A percentile compares a stretch with the other conserved stretches of the same genome.
Evolutionary conservation across 495 filamentous ascomycete species (phyloP).

Genomic region (Penicillium egyptiacum): DNA sequence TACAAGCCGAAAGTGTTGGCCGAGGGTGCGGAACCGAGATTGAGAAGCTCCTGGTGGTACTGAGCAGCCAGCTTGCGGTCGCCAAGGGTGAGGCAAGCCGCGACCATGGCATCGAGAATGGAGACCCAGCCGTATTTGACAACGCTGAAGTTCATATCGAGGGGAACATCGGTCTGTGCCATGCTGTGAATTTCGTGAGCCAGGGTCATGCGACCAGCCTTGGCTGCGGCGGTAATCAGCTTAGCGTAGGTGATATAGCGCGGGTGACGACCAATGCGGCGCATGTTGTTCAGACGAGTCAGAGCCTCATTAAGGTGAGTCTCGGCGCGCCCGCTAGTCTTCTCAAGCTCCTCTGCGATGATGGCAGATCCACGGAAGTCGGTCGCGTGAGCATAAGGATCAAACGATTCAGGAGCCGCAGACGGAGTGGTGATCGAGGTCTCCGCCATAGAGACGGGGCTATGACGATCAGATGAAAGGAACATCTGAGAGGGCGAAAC

Average conservation of each 20-base stretch:
- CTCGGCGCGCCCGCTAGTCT: slow-evolving; percentile 61
- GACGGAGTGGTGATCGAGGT: slow-evolving; percentile 41
- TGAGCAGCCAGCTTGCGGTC: slow-evolving; percentile 74
- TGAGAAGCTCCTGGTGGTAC: slow-evolving; percentile 85
- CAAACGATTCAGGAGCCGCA: slow-evolving; percentile 72
- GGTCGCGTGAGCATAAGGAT: slow-evolving; percentile 84
- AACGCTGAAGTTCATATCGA: slow-evolving; percentile 73
- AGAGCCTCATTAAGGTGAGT: slow-evolving; percentile 78
- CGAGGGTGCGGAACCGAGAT: slow-evolving; percentile 84
- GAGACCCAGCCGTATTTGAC: slow-evolving; percentile 93
- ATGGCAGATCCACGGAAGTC: slow-evolving; percentile 89
- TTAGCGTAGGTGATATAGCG: slow-evolving; percentile 95
- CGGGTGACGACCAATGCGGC: slow-evolving; percentile 85
- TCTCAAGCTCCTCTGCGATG: slow-evolving; percentile 85
- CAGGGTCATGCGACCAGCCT: slow-evolving; percentile 72
- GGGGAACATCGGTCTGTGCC: slow-evolving; percentile 83
- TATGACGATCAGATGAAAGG: slow-evolving; percentile 37
- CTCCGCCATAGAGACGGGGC: slow-evolving; percentile 40
- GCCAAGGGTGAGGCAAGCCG: slow-evolving; percentile 82
- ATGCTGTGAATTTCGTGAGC: slow-evolving; percentile 84
- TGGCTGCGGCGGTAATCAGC: slow-evolving; percentile 85
- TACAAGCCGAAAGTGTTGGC: slow-evolving; percentile 98
- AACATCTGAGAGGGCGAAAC: slow-evolving; percentile 3
- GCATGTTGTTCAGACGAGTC: slow-evolving; percentile 83
- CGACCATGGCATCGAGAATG: slow-evolving; percentile 94